phyloP scores from a whole-genome alignment of 768 basidiomycete genomes.

The Rhodotorula babjevae region DNA sequence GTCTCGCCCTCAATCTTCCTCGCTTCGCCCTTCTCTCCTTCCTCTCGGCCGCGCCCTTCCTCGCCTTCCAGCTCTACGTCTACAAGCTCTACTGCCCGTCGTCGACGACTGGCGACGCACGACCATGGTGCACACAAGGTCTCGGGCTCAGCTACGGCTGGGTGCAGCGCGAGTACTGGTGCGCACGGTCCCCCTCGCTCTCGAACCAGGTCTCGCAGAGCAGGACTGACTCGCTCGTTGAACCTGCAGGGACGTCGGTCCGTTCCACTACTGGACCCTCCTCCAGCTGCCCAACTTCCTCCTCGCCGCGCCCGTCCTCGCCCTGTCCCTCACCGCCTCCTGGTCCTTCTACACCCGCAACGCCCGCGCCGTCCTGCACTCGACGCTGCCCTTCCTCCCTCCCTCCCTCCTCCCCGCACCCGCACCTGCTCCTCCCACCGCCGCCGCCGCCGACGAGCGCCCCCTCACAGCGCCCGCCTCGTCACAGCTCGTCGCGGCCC shows the following conservation, averaged over 20 bases:
- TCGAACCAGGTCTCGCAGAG: not conserved
- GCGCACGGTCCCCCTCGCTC: not conserved
- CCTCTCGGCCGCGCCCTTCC: slow-evolving; percentile 61
- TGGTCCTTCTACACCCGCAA: slow-evolving; percentile 35
- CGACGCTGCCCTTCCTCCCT: slow-evolving; percentile 22
- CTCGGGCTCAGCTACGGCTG: slow-evolving; percentile 73
- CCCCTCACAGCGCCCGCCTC: not conserved
- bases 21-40: slow-evolving; percentile 52
- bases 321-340: slow-evolving; percentile 51
- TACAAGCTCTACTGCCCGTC: slow-evolving; percentile 63
- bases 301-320: slow-evolving; percentile 67
- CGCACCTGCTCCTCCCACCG: too few relatives aligned
- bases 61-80: slow-evolving; percentile 64
- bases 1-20: slow-evolving; percentile 46
- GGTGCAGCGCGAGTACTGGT: slow-evolving; percentile 77
- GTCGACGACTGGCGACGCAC: not conserved
- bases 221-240: not conserved
- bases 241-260: slow-evolving; percentile 60
- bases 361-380: slow-evolving; percentile 49
- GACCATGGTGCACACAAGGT: slow-evolving; percentile 62
- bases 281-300: slow-evolving; percentile 84
- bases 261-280: slow-evolving; percentile 77
- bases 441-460: not conserved
- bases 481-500: slow-evolving; percentile 48
- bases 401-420: not conserved